Conservation (phyloP, 352 stramenopile species). For the Globisporangium iwayamae region DNA sequence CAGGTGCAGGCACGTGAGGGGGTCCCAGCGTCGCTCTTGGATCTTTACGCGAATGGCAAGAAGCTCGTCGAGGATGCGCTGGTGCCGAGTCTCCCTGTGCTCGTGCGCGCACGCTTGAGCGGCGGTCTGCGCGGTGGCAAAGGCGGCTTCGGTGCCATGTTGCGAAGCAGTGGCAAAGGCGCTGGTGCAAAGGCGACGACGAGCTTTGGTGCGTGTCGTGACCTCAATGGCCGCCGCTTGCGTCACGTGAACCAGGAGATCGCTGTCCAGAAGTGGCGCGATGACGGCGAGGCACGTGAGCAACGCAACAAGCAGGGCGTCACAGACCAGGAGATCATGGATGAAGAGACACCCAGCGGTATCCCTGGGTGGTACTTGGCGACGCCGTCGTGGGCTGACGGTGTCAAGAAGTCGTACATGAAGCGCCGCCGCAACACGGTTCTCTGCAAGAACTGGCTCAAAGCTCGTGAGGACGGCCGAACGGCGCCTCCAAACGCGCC, state of each 20-base stretch:
- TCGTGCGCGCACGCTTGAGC: conserved; percentile 60
- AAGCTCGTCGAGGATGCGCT: conserved; percentile 37
- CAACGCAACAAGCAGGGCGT: conserved; percentile 45
- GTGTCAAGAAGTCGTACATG: conserved; percentile 82
- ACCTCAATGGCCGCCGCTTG: conserved; percentile 72
- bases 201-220: conserved; percentile 76
- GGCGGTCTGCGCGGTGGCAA: conserved; percentile 75
- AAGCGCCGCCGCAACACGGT: conserved; percentile 80
- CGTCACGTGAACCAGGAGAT: conserved; percentile 88
- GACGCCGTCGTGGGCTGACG: conserved; percentile 79
- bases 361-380: conserved; percentile 83
- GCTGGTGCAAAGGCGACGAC: conserved; percentile 66
- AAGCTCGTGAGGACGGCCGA: conserved; percentile 48
- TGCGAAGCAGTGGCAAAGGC: conserved; percentile 75
- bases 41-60: conserved; percentile 58
- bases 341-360: conserved; percentile 80
- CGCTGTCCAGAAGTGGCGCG: conserved; percentile 75
- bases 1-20: conserved; percentile 41
- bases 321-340: conserved; percentile 59
- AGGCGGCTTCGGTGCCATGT: conserved; percentile 83
- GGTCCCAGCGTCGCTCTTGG: conserved; percentile 43
- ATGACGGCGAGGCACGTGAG: conserved; percentile 49
- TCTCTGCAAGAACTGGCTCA: conserved; percentile 67
- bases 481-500: conserved; percentile 44
- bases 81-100: conserved; percentile 44